Evolutionary conservation across 2,329 filamentous ascomycete species (phyloP), one percentile per base, ranked within the genome.

Genomic region (Fusarium continuum): DNA sequence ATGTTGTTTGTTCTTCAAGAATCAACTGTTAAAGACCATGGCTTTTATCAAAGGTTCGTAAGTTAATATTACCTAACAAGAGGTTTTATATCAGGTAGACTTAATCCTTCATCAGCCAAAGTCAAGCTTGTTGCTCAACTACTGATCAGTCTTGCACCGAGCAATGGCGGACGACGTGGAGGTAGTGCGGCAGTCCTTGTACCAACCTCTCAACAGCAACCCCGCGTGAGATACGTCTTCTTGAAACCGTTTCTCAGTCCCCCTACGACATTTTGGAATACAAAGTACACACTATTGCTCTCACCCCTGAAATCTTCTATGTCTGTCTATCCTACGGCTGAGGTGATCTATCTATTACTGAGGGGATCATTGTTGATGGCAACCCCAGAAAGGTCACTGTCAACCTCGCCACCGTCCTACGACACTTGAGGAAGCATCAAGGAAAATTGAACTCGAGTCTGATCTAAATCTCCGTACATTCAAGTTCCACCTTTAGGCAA

Each of bases 31-130:
- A n/a, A n/a, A n/a, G n/a, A n/a, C n/a, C n/a, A n/a, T n/a, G n/a
- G n/a, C n/a, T n/a, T n/a, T n/a, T n/a, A n/a, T n/a, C n/a, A n/a
- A n/a, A n/a, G n/a, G n/a, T n/a, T n/a, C n/a, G 26, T 13, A 28
- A 28, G 5, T 13, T 13, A 13, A 28, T 10, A 28, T 11, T 26
- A 11, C 5, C 14, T 13, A 28, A 13, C 6, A 28, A 11, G 10
- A 28, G 14, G 26, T 28, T 28, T 9, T 28, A 28, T 29, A 29
- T 29, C 13, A 29, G 8, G 3, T 13, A 11, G 26, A 13, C n/a
- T 14, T 14, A 8, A 16, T 34, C 0, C 5, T 22, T 20, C 2
- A 0, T 14, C 26, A 10, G n/a, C 0, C 0, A 1, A 19, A 3
- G 0, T 34, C 39, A 46, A 9, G 2, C 3, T 8, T 11, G 4